Base-by-base conservation (phyloP, 176 grass and related monocot genomes). In the Hsuehochloa calcarea region DNA sequence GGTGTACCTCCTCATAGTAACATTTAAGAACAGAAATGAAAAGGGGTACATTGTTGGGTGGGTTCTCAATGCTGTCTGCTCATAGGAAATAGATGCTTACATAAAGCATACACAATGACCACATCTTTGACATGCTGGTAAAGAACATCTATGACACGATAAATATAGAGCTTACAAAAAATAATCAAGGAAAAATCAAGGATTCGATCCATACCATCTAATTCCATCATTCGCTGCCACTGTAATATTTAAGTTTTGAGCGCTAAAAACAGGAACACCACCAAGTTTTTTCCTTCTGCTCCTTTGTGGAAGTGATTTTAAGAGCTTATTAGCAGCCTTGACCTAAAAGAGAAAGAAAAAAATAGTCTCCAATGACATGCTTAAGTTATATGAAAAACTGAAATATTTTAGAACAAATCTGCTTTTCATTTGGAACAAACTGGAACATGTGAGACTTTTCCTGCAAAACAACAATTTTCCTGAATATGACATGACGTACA, bases 381-480 rank as follows among this genome's bases (percentile, higher is more conserved):
- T 79, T 43, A 75, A 46, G 66, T 59, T 69, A 58, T 82, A 51
- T 11, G 72, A 55, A 72, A 90, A 86, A 63, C 50, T 79, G 14
- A 80, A 60, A 45, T 65, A 75, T 72, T 81, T 71, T 70, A 54
- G 50, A 68, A 23, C 66, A 31, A 75, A 98, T 93, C 96, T 98
- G 93, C 83, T 93, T 98, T 66, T 94, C 90, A 82, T 92, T 94
- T 77, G 96, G 80, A 90, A 98, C 86, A 72, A 98, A 98, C 80
- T 95, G 93, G 83, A 98, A 98, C 96, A 95, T 85, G 51, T 98
- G 89, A 79, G 96, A 93, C 52, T 95, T 95, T 92, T 95, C 96
- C 96, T 98, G 89, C 86, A 91, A 88, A 81, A 58, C 39, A 86
- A 78, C 66, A 79, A 56, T 29, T 29, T 78, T 45, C 5, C 12